Percentiles rank a stretch among this genome's conserved stretches.
phyloP scores from a whole-genome alignment of 2,329 filamentous ascomycete species.

The Aspergillus sp. region DNA sequence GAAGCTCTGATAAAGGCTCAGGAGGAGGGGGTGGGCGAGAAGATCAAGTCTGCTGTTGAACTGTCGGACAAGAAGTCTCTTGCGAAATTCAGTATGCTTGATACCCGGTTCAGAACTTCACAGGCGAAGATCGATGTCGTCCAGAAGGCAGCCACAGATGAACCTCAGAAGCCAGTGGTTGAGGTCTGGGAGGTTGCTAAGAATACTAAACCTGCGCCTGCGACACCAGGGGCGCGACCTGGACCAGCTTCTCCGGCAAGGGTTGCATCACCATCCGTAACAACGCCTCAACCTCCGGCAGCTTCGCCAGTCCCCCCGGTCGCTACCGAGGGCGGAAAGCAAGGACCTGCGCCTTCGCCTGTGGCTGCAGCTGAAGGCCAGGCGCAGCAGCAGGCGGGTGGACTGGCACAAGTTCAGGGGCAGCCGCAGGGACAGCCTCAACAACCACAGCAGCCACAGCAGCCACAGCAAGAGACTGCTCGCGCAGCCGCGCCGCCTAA shows the following conservation, averaged over 20 bases:
- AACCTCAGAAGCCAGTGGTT: slow-evolving; percentile 68
- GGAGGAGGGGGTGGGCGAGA: slow-evolving; percentile 50
- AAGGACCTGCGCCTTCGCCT: slow-evolving; percentile 3
- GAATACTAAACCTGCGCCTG: slow-evolving; percentile 45
- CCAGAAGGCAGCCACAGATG: slow-evolving; percentile 72
- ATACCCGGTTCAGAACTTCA: slow-evolving; percentile 56
- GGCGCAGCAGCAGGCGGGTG: slow-evolving; percentile 4
- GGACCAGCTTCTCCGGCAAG: slow-evolving; percentile 12
- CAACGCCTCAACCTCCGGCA: slow-evolving; percentile 9
- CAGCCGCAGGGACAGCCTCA: slow-evolving; percentile 10
- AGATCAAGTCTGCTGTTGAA: slow-evolving; percentile 52
- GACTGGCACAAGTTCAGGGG: slow-evolving; percentile 8
- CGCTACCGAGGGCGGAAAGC: too few species aligned
- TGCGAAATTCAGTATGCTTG: slow-evolving; percentile 67
- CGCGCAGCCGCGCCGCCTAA: slow-evolving; percentile 10
- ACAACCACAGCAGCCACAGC: slow-evolving; percentile 7
- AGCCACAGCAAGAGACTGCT: slow-evolving; percentile 6
- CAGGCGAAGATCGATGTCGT: slow-evolving; percentile 69
- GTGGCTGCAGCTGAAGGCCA: background rate
- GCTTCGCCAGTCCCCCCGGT: slow-evolving; percentile 8
- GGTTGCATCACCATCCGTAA: slow-evolving; percentile 12
- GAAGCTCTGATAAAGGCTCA: slow-evolving; percentile 37
- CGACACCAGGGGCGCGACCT: slow-evolving; percentile 27
- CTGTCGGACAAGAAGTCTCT: slow-evolving; percentile 67
- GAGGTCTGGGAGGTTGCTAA: slow-evolving; percentile 84